Percentiles rank a stretch among this genome's conserved stretches.
Conservation (phyloP, 176 grass and related monocot genomes). For the Aegilops sharonensis region DNA sequence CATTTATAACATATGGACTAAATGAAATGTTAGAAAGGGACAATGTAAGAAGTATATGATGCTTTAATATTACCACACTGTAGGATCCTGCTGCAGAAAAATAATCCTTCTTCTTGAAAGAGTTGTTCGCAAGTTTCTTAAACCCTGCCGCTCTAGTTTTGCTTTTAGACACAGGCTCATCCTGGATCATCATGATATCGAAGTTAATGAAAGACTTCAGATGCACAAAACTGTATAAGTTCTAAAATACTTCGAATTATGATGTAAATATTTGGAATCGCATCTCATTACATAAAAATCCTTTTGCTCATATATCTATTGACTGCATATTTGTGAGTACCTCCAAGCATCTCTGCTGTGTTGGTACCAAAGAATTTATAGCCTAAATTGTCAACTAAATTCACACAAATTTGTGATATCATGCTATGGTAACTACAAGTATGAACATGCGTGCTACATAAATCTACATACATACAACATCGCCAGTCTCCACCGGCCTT, state of each 20-base stretch:
- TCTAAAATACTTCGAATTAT: neutral
- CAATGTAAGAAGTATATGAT: neutral
- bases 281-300: neutral
- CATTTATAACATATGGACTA: neutral
- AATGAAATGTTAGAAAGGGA: neutral
- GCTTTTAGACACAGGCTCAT: neutral
- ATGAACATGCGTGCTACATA: neutral
- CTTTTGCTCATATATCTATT: neutral
- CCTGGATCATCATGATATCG: neutral
- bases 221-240: neutral
- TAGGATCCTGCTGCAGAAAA: neutral
- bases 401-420: neutral
- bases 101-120: constrained; percentile 2
- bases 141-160: neutral
- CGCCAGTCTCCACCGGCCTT: no score
- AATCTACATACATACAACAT: neutral
- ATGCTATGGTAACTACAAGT: neutral
- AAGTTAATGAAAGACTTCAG: neutral
- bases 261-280: neutral
- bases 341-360: neutral
- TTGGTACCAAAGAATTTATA: neutral
- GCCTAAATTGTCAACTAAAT: neutral
- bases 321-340: neutral
- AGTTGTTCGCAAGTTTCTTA: neutral
- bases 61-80: neutral